Base-by-base conservation (phyloP, 805 yeast species). In the Kluyveromyces siamensis region DNA sequence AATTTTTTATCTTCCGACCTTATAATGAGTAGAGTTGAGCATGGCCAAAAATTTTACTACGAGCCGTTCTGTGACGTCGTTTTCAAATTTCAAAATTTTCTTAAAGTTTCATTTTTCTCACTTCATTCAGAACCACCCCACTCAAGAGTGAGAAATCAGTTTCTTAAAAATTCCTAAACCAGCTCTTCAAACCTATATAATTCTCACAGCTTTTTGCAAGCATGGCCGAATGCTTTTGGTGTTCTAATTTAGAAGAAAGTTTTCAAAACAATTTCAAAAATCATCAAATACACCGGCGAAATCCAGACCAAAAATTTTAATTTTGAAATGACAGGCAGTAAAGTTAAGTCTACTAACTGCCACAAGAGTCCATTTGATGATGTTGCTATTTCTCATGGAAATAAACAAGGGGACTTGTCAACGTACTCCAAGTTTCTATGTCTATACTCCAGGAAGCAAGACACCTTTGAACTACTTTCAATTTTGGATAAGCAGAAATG, bases 351-450 rank as follows among this genome's bases (percentile, higher is more conserved):
- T 11, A 30, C 3, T 3, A 38, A 38, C 40, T 17, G 35, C 39
- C 19, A 50, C 44, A 30, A 30, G 35, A 30, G 14, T 21, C 46
- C 46, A 16, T 36, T 36, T 45, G 18, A 14, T 16, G 62, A 59
- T n/a, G 50, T 48, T 36, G 50, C 47, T 14, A 55, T 60, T 33
- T 50, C 55, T 1, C 63, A 61, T 47, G 51, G 52, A 17, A 21
- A 21, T 13, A 19, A 37, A 4, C 33, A 40, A 7, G 48, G 49
- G 16, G 58, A 65, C 44, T 30, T 55, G 21, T 72, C 75, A 1
- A 69, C 73, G 1, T 72, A 59, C 46, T 65, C 71, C 53, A 71
- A 69, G 52, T 58, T 72, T 43, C 50, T 70, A 27, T 69, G 70
- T 9, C 53, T 72, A 11, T 72, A 70, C 57, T 62, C 73, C 7